A percentile compares a stretch with the other conserved stretches of the same genome.
Evolutionary conservation across 805 yeast genomes (phyloP).

Genomic region (Tetrapisispora taiwanensis): DNA sequence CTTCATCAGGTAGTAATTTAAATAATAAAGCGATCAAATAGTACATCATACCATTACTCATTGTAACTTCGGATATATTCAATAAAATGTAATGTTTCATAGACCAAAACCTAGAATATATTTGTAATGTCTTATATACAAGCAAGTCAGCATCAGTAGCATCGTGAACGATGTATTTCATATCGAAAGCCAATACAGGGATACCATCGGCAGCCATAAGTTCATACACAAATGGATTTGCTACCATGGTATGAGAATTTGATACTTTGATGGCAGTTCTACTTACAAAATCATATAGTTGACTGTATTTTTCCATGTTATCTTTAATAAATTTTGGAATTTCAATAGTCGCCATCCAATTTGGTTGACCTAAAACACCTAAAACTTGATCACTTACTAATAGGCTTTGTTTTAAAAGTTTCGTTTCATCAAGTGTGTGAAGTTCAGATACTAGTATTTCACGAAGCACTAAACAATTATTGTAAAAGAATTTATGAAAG

Average conservation of each 20-base stretch:
- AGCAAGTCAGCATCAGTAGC: slow-evolving; percentile 38
- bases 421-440: slow-evolving; percentile 12
- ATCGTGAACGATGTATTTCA: slow-evolving; percentile 28
- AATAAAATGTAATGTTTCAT: slow-evolving; percentile 46
- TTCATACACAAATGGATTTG: slow-evolving; percentile 42
- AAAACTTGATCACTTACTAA: slow-evolving; percentile 36
- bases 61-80: slow-evolving; percentile 55
- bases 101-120: slow-evolving; percentile 62
- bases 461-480: slow-evolving; percentile 16
- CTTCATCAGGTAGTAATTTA: slow-evolving; percentile 40
- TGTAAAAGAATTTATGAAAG: slow-evolving; percentile 41
- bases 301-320: slow-evolving; percentile 37
- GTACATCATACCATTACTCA: slow-evolving; percentile 8
- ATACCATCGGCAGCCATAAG: slow-evolving; percentile 60
- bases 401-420: slow-evolving; percentile 20
- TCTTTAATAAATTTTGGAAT: slow-evolving; percentile 44
- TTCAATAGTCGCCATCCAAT: slow-evolving; percentile 41
- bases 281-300: slow-evolving; percentile 62
- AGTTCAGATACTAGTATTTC: slow-evolving; percentile 3
- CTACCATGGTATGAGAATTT: slow-evolving; percentile 23
- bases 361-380: slow-evolving; percentile 47
- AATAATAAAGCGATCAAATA: slow-evolving; percentile 26
- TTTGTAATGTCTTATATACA: slow-evolving; percentile 49
- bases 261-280: slow-evolving; percentile 47
- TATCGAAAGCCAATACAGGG: slow-evolving; percentile 50